phyloP scores from a whole-genome alignment of 2,329 filamentous ascomycete species.

The Lachnellula hyalina region DNA sequence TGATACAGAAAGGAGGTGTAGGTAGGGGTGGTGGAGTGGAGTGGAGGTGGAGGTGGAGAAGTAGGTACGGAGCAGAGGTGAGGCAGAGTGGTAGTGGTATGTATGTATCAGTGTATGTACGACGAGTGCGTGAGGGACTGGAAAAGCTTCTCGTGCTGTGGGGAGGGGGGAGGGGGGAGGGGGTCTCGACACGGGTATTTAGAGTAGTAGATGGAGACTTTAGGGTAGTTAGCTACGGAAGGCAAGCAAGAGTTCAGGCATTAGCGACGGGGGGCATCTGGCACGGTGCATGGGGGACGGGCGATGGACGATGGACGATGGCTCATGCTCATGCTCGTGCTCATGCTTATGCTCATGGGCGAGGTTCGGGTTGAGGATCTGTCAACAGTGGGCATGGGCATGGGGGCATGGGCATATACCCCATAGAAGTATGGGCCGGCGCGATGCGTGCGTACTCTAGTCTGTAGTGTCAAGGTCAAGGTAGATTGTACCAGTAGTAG shows the following conservation, averaged over 20 bases:
- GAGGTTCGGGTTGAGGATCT: too few relatives aligned
- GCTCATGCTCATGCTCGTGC: too few relatives aligned
- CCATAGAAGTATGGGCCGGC: too few relatives aligned
- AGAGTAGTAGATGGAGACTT: constrained; percentile 1
- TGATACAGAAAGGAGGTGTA: neutral
- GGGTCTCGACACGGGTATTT: constrained; percentile 1
- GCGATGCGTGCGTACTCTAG: too few relatives aligned
- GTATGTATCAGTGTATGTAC: too few relatives aligned
- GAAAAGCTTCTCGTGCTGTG: neutral
- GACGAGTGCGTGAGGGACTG: neutral
- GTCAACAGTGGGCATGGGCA: too few relatives aligned
- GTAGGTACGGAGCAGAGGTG: neutral
- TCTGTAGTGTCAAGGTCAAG: too few relatives aligned
- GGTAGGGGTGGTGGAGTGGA: neutral
- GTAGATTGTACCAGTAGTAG: too few relatives aligned
- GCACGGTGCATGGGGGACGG: neutral
- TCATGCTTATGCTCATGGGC: too few relatives aligned
- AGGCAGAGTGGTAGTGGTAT: neutral
- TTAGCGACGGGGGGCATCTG: neutral
- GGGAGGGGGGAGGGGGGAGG: neutral
- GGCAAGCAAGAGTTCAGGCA: neutral
- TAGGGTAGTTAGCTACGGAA: neutral
- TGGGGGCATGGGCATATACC: too few relatives aligned
- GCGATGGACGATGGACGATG: neutral
- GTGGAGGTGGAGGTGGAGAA: constrained; percentile 3